A percentile compares a stretch with the other conserved stretches of the same genome.
Evolutionary conservation across 2,329 filamentous ascomycete genomes (phyloP).

Genomic region (Hypoxylon sp.): DNA sequence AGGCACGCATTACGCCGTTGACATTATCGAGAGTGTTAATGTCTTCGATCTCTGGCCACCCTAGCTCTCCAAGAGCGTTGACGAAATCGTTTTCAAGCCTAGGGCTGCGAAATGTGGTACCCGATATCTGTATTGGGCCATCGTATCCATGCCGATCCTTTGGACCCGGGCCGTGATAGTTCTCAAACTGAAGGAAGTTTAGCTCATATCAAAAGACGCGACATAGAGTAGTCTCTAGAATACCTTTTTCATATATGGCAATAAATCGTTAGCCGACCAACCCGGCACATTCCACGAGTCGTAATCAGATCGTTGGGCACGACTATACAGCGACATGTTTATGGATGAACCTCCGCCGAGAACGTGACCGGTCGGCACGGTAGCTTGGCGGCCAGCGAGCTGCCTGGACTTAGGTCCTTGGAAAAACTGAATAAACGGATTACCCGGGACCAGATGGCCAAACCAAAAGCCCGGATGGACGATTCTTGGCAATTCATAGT

Average conservation of each 20-base stretch:
- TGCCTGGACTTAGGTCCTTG: slow-evolving; percentile 24
- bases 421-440: slow-evolving; percentile 8
- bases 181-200: slow-evolving; percentile 64
- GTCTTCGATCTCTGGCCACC: slow-evolving; percentile 68
- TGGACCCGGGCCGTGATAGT: slow-evolving; percentile 65
- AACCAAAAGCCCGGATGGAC: slow-evolving; percentile 12
- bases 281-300: slow-evolving; percentile 50
- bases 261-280: slow-evolving; percentile 51
- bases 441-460: slow-evolving; percentile 19
- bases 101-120: slow-evolving; percentile 62
- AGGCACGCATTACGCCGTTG: slow-evolving; percentile 47
- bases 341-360: slow-evolving; percentile 69
- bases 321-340: slow-evolving; percentile 61
- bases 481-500: slow-evolving; percentile 19
- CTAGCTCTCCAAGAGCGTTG: slow-evolving; percentile 62
- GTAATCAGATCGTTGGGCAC: slow-evolving; percentile 54
- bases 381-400: slow-evolving; percentile 18
- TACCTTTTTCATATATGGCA: slow-evolving; percentile 56
- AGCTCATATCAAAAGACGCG: background rate
- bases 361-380: slow-evolving; percentile 54
- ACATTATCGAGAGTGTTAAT: slow-evolving; percentile 64
- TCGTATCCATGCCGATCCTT: slow-evolving; percentile 65
- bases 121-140: slow-evolving; percentile 70
- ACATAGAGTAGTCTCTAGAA: slow-evolving; percentile 55
- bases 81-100: slow-evolving; percentile 65